Base-by-base conservation (phyloP, 164 flowering plant species). In the Vitis rotundifolia region DNA sequence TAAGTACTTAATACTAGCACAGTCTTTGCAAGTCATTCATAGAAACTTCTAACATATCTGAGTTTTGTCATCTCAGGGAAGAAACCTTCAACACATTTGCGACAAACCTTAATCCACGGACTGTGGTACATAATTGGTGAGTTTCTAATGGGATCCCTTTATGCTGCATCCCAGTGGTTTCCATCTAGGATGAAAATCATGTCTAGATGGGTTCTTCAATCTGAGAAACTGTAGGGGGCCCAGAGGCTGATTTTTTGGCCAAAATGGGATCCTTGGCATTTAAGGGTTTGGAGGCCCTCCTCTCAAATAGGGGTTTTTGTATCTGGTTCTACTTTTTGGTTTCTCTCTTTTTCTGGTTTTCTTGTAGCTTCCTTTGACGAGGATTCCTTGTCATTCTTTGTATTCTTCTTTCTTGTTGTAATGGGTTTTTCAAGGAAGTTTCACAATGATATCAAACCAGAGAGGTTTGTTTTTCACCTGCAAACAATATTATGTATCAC, bases 81-180 rank as follows among this genome's bases (percentile, higher is more conserved):
- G 99, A 95, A 82, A 90, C 99, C 16, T 95, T 93, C 86, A 89
- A 86, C 75, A 16, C 87, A 47, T 95, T 95, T 78, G 75, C 87
- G 15, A 50, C 67, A 68, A 82, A 81, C 7, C 94, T 95, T 64
- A 83, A 83, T 75, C 98, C 98, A 26, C 71, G 47, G 75, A 93
- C 97, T 9, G 88, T 93, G 75, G 93, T 95, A 66, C 99, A 95
- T 74, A 93, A 95, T 75, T 95, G 99, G 99, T 95, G 71, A 81
- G 88, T 75, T 68, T 74, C 28, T 18, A 8, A 44, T 73, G 18
- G 47, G 26, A 65, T 63, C 16, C n/a, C 51, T 37, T 4, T 55
- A 28, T 57, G n/a, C 37, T 22, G 26, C 26, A 22, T 22, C 26
- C 1, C 26, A 22, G 26, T 22, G 26, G 26, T 2, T 37, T 37